Percentiles rank a stretch among this genome's conserved stretches.
Conservation (phyloP, 805 yeast species). For the Candida pseudofarinosa region DNA sequence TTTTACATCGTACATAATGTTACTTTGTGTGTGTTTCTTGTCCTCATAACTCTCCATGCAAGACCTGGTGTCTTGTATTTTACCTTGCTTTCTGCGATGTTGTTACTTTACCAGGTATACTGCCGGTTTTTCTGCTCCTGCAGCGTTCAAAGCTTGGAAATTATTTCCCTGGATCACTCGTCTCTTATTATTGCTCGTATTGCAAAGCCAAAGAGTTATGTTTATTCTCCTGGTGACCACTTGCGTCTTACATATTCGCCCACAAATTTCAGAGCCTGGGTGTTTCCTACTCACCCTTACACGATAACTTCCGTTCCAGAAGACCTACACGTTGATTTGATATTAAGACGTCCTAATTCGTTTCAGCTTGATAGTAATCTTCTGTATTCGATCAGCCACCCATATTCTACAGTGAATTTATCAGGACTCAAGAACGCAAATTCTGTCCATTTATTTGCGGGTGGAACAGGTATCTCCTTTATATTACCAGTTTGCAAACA, state of each 20-base stretch:
- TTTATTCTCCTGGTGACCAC: slow-evolving; percentile 53
- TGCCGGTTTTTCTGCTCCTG: slow-evolving; percentile 23
- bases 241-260: slow-evolving; percentile 43
- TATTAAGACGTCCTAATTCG: slow-evolving; percentile 39
- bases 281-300: slow-evolving; percentile 65
- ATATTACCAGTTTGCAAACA: slow-evolving; percentile 51
- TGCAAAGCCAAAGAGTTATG: slow-evolving; percentile 17
- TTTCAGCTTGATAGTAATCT: slow-evolving; percentile 10
- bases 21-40: slow-evolving; percentile 42
- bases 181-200: slow-evolving; percentile 18
- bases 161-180: slow-evolving; percentile 12
- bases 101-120: slow-evolving; percentile 34
- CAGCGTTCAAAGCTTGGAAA: slow-evolving; percentile 11
- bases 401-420: slow-evolving; percentile 42
- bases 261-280: slow-evolving; percentile 27
- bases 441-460: slow-evolving; percentile 53
- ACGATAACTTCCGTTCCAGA: slow-evolving; percentile 49
- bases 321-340: slow-evolving; percentile 38
- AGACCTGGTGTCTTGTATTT: slow-evolving; percentile 54
- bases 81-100: slow-evolving; percentile 12
- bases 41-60: slow-evolving; percentile 56
- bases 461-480: slow-evolving; percentile 72
- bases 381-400: slow-evolving; percentile 18
- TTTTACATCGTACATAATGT: slow-evolving; percentile 59
- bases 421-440: slow-evolving; percentile 47